These are phyloP conservation scores for Colletotrichum karsti DNA, from an alignment of 2,329 filamentous ascomycete species.

Conservation along the genomic window DNA sequence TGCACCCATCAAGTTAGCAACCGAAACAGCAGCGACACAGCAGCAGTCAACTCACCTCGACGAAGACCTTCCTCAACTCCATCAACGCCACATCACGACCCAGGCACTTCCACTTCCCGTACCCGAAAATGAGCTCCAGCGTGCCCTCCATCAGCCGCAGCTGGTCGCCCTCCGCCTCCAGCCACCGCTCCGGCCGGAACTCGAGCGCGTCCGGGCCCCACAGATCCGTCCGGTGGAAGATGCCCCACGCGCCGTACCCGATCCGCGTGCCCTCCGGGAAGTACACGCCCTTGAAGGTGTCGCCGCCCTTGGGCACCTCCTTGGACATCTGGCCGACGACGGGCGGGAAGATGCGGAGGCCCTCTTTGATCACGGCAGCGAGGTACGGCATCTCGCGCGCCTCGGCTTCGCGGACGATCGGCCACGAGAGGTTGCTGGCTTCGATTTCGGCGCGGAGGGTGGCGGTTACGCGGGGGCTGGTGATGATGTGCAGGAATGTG, in stretches of 20 bases:
- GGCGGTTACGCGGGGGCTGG: constrained; percentile 52
- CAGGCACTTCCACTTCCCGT: constrained; percentile 48
- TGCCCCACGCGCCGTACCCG: constrained; percentile 43
- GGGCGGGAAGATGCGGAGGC: constrained; percentile 47
- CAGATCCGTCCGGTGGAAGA: constrained; percentile 33
- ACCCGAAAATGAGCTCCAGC: constrained; percentile 48
- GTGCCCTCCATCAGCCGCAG: constrained; percentile 43
- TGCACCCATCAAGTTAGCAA: constrained; percentile 14
- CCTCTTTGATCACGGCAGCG: constrained; percentile 60
- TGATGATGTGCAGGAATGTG: constrained; percentile 62
- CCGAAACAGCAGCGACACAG: too few species aligned
- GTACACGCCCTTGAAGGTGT: constrained; percentile 42
- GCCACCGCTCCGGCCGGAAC: constrained; percentile 29
- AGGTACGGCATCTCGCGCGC: constrained; percentile 52
- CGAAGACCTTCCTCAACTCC: constrained; percentile 42
- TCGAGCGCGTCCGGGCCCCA: constrained; percentile 20
- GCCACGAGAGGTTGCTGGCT: constrained; percentile 30
- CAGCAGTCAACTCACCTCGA: constrained; percentile 34
- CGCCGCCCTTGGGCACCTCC: constrained; percentile 44
- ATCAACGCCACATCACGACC: constrained; percentile 47
- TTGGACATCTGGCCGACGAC: constrained; percentile 47
- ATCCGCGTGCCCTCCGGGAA: constrained; percentile 43
- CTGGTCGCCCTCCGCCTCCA: constrained; percentile 36
- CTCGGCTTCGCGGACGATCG: constrained; percentile 41
- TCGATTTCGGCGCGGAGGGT: constrained; percentile 55